These are phyloP conservation scores for Colletotrichum musae DNA, from an alignment of 2,329 filamentous ascomycete species.

Conservation along the genomic window DNA sequence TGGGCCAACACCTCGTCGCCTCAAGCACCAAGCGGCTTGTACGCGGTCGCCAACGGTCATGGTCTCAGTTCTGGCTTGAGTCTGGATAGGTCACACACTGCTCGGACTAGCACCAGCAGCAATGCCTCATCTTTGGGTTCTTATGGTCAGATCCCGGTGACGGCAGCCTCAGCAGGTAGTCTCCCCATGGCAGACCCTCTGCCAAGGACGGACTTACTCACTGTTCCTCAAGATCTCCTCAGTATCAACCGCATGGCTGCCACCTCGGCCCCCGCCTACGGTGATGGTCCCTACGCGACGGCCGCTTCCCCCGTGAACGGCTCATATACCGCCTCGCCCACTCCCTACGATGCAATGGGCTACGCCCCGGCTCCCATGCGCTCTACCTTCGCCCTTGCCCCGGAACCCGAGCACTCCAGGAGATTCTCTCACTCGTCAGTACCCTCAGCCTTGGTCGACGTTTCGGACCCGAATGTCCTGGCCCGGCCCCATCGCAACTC, in stretches of 20 bases:
- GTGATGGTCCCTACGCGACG: constrained; percentile 77
- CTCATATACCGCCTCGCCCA: constrained; percentile 77
- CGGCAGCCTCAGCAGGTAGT: constrained; percentile 81
- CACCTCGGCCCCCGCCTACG: constrained; percentile 75
- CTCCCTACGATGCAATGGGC: constrained; percentile 82
- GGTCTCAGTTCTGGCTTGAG: constrained; percentile 71
- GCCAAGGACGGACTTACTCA: constrained; percentile 78
- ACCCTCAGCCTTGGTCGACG: constrained; percentile 66
- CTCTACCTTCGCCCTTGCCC: constrained; percentile 70
- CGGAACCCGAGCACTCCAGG: constrained; percentile 70
- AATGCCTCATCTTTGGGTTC: constrained; percentile 76
- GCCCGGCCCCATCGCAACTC: constrained; percentile 68
- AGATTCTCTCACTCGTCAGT: constrained; percentile 91
- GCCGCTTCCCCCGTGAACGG: constrained; percentile 76
- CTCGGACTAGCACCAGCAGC: constrained; percentile 72
- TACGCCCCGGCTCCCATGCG: constrained; percentile 78
- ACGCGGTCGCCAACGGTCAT: constrained; percentile 68
- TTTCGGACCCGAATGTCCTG: constrained; percentile 55
- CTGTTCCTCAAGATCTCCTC: constrained; percentile 81
- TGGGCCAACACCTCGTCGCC: constrained; percentile 77
- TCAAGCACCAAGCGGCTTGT: constrained; percentile 68
- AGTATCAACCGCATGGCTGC: constrained; percentile 74
- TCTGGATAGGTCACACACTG: constrained; percentile 66
- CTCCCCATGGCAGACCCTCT: constrained; percentile 68
- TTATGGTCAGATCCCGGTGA: constrained; percentile 80